These are phyloP conservation scores for Vitis hybrid DNA, from an alignment of 177 flowering plant species.

Conservation along the genomic window DNA sequence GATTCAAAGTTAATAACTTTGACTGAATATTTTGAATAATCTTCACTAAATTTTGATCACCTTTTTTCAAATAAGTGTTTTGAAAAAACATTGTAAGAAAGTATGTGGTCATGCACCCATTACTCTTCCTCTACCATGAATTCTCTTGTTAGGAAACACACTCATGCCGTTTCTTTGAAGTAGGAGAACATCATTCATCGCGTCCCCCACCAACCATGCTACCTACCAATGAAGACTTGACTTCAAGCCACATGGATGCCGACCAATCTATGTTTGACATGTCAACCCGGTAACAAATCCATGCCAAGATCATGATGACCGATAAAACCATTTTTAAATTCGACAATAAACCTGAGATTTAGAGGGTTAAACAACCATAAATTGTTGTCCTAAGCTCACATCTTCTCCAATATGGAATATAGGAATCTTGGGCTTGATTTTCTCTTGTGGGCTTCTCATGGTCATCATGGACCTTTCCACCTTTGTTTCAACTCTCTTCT, in stretches of 20 bases:
- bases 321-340: neutral
- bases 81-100: too few species aligned
- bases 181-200: constrained; percentile 8
- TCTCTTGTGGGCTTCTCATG: neutral
- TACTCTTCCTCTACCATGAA: neutral
- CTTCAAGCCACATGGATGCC: neutral
- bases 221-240: neutral
- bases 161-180: constrained; percentile 21
- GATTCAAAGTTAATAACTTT: too few species aligned
- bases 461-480: constrained; percentile 23
- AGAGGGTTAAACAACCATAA: neutral
- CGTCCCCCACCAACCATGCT: constrained; percentile 17
- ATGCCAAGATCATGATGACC: constrained; percentile 8
- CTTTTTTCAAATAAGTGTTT: too few species aligned
- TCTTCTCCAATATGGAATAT: too few species aligned
- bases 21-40: too few species aligned
- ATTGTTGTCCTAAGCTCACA: too few species aligned
- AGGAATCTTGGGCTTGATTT: too few species aligned
- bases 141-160: constrained; percentile 2
- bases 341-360: too few species aligned
- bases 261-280: neutral
- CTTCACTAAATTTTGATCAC: too few species aligned
- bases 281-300: neutral
- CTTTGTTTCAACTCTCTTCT: constrained; percentile 11
- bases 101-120: neutral